Percentiles rank a stretch among this genome's conserved stretches.
phyloP scores from a whole-genome alignment of 2,329 filamentous ascomycete genomes.

The Neurospora crassa region DNA sequence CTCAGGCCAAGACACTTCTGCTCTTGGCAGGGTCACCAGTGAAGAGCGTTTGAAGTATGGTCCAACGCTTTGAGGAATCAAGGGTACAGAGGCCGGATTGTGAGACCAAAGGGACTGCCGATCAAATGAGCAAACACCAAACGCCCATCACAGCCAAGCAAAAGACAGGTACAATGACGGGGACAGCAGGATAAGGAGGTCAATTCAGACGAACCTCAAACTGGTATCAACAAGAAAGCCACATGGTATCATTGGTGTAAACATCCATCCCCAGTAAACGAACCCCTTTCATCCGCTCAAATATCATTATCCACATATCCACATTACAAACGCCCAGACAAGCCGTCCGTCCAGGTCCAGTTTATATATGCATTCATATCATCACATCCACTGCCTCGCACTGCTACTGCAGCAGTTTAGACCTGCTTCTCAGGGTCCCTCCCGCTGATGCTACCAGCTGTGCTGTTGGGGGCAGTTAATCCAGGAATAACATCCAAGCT shows the following conservation, averaged over 20 bases:
- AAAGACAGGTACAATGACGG: background rate
- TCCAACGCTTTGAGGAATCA: too few relatives aligned
- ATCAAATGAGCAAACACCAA: background rate
- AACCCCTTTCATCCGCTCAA: background rate
- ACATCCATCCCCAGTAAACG: background rate
- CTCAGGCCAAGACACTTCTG: too few relatives aligned
- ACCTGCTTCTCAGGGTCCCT: constrained; percentile 9
- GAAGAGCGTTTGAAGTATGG: too few relatives aligned
- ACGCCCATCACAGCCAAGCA: background rate
- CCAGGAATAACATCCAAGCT: constrained; percentile 13
- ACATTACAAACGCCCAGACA: background rate
- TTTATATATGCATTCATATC: background rate
- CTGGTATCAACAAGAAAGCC: background rate
- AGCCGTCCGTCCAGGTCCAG: background rate
- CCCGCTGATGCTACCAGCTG: constrained; percentile 15
- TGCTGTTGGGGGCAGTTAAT: constrained; percentile 9
- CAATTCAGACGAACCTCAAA: background rate
- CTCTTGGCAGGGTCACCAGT: background rate
- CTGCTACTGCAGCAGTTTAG: background rate
- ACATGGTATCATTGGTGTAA: background rate
- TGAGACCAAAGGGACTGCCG: background rate
- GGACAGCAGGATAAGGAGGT: background rate
- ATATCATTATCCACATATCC: background rate
- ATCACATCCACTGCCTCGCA: background rate
- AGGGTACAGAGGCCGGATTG: fast-evolving